A percentile compares a stretch with the other conserved stretches of the same genome.
phyloP scores from a whole-genome alignment of 176 grass and related monocot species.

The Oryza meyeriana region DNA sequence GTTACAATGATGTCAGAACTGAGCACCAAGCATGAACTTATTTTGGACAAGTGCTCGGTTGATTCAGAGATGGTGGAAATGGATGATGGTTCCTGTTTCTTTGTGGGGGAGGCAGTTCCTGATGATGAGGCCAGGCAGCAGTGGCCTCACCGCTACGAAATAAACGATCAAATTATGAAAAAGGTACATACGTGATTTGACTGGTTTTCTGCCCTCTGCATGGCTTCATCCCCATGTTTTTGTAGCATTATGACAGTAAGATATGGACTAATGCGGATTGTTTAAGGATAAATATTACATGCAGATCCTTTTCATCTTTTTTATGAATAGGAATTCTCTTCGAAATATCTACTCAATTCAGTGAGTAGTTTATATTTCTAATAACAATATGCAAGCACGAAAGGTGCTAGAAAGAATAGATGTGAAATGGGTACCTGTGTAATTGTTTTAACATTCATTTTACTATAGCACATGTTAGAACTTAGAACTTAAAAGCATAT shows the following conservation, averaged over 20 bases:
- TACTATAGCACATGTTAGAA: neutral
- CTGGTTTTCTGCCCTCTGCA: neutral
- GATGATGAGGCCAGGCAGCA: slow-evolving; percentile 62
- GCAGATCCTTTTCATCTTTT: neutral
- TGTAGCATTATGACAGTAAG: neutral
- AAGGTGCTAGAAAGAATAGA: neutral
- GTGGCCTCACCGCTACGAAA: slow-evolving; percentile 72
- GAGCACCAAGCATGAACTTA: slow-evolving; percentile 1
- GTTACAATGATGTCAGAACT: slow-evolving; percentile 15
- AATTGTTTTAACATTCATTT: neutral
- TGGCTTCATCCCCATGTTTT: neutral
- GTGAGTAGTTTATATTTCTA: neutral
- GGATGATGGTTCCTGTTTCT: slow-evolving; percentile 38
- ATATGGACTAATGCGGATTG: slow-evolving; percentile 1
- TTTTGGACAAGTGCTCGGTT: slow-evolving; percentile 14
- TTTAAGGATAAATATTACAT: slow-evolving; percentile 8
- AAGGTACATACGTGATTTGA: slow-evolving; percentile 35
- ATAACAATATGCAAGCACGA: slow-evolving; percentile 15
- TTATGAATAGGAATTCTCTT: neutral
- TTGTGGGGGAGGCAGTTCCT: slow-evolving; percentile 55
- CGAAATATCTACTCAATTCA: neutral
- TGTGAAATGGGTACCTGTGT: neutral
- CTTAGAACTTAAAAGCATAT: neutral
- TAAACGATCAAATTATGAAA: slow-evolving; percentile 33
- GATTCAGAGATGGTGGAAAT: slow-evolving; percentile 27